These are phyloP conservation scores for Thermomucor indicae-seudaticae DNA, from an alignment of 371 early-diverging fungal species.

Conservation along the genomic window DNA sequence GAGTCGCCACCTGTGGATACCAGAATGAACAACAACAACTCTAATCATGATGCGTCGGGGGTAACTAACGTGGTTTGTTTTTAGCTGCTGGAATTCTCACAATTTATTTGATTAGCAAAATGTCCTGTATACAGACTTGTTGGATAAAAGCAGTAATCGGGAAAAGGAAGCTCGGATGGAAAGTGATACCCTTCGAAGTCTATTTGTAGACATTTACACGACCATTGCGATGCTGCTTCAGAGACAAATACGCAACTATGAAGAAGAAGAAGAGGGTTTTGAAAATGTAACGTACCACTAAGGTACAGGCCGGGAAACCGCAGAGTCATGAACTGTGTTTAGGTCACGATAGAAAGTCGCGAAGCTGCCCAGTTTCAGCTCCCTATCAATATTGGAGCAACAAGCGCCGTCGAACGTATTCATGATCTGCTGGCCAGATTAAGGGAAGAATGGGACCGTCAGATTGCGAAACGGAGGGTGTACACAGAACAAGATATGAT, in stretches of 20 bases:
- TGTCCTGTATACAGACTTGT: conserved; percentile 20
- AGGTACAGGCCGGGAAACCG: background rate
- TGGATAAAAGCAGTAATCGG: conserved; percentile 21
- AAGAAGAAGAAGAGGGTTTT: background rate
- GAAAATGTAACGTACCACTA: background rate
- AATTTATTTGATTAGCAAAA: conserved; percentile 11
- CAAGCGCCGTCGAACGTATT: conserved; percentile 22
- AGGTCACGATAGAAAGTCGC: background rate
- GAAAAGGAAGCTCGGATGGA: conserved; percentile 23
- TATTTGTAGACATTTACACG: conserved; percentile 21
- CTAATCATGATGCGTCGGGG: background rate
- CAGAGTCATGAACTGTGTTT: too few relatives aligned
- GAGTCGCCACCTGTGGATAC: conserved; percentile 16
- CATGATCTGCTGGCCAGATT: conserved; percentile 35
- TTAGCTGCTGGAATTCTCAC: background rate
- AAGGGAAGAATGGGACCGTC: conserved; percentile 33
- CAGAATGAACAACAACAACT: conserved; percentile 3
- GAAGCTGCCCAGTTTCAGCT: conserved; percentile 22
- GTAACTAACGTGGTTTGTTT: background rate
- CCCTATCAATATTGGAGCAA: conserved; percentile 26
- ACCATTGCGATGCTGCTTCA: conserved; percentile 4
- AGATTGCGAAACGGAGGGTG: conserved; percentile 16
- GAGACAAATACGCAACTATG: conserved; percentile 15
- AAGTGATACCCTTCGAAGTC: conserved; percentile 18
- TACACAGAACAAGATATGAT: conserved; percentile 30